Base-by-base conservation (phyloP, 164 flowering plant species). In the Magnolia officinalis region DNA sequence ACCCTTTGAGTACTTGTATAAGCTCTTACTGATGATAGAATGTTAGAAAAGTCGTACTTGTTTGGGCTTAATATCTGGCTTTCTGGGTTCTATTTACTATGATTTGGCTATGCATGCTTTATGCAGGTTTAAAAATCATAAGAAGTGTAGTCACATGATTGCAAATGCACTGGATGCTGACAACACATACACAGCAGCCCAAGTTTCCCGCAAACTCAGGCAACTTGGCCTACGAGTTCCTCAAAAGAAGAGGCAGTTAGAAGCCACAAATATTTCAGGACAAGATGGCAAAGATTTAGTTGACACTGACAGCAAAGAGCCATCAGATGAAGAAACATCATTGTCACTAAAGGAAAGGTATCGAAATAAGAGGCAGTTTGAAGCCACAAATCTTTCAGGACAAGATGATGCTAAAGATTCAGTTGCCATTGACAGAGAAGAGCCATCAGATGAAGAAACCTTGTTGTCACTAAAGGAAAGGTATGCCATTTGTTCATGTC, bases 131-230 rank as follows among this genome's bases (percentile, higher is more conserved):
- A 92, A 93, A 82, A 88, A 83, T 82, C 88, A 96, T 65, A 87
- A 83, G 78, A 89, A 85, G 80, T 96, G 98, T 86, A 90, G 88
- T 81, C 80, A 82, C 81, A 84, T 92, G 89, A 96, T 96, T 84
- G 97, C 98, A 63, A 89, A 83, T 80, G 94, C 92, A 75, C 76
- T 96, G 77, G 95, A 86, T 81, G 78, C 84, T 65, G 88, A 83
- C 71, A 86, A 83, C 63, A 78, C 70, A 63, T 82, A 90, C 74
- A 86, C 96, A 29, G 82, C 98, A 64, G 85, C 86, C 19, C 95
- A 90, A 85, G 81, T 93, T 74, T 84, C 98, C 8, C 89, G 84
- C 21, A 94, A 90, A 79, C 92, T 94, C 24, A 92, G 86, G 86
- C 92, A 93, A 78, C 94, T 94, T 79, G 98, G 98, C 52, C 80